Evolutionary conservation across 306 rosid genomes (phyloP).

Genomic region (Canavalia ensiformis): DNA sequence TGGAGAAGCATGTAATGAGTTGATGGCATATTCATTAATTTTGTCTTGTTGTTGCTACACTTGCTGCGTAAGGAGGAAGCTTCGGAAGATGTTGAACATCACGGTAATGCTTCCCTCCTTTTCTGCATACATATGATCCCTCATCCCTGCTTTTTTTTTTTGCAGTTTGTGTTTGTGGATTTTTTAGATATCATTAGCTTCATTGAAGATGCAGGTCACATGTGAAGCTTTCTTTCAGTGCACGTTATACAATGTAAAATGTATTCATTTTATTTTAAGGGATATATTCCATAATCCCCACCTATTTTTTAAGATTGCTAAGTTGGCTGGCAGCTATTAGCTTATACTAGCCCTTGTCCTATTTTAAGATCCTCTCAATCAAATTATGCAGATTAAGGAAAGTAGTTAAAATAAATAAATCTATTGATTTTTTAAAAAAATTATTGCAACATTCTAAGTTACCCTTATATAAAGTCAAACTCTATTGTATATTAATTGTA

Average conservation of each 20-base stretch:
- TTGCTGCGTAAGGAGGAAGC: conserved; percentile 91
- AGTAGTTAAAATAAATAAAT: too few species aligned
- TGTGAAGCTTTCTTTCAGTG: conserved; percentile 21
- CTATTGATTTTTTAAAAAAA: too few species aligned
- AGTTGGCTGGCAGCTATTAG: conserved; percentile 26
- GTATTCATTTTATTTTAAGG: conserved; percentile 20
- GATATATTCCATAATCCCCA: background rate
- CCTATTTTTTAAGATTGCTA: background rate
- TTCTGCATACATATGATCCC: conserved; percentile 25
- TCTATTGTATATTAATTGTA: too few species aligned
- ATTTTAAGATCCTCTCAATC: too few species aligned
- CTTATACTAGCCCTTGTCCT: background rate
- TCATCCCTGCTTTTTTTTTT: background rate
- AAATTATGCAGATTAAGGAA: too few species aligned
- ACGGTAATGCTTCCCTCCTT: conserved; percentile 64
- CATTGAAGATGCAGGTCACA: conserved; percentile 14
- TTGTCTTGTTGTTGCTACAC: conserved; percentile 97
- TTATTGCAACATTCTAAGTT: too few species aligned
- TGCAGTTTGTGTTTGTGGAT: conserved; percentile 6
- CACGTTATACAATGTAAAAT: background rate
- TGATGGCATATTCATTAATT: conserved; percentile 94
- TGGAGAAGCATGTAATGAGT: conserved; percentile 87
- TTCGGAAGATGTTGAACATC: conserved; percentile 88
- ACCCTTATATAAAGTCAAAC: too few species aligned
- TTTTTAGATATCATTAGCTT: conserved; percentile 35